phyloP scores from a whole-genome alignment of 768 basidiomycete species.

The Leccinum boreale region DNA sequence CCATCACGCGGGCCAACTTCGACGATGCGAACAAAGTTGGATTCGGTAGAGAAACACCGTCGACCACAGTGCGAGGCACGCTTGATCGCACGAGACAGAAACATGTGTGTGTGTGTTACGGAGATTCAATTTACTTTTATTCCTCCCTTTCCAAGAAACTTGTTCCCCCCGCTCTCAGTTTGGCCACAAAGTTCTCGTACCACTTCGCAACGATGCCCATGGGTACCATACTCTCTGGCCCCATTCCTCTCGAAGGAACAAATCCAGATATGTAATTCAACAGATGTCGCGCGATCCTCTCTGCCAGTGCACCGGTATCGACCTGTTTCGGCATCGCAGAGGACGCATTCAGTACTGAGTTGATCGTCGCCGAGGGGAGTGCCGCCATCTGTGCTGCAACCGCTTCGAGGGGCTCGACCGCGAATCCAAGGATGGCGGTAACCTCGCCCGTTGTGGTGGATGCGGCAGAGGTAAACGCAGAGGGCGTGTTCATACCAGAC shows the following conservation, averaged over 20 bases:
- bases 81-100: slow-evolving; percentile 4
- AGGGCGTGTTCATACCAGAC: slow-evolving; percentile 30
- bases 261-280: slow-evolving; percentile 77
- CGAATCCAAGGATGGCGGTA: slow-evolving; percentile 73
- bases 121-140: background rate
- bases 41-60: slow-evolving; percentile 8
- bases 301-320: slow-evolving; percentile 18
- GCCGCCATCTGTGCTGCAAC: slow-evolving; percentile 57
- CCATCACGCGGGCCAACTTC: slow-evolving; percentile 93
- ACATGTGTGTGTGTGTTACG: slow-evolving; percentile 7
- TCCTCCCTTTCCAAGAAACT: slow-evolving; percentile 54
- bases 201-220: slow-evolving; percentile 63
- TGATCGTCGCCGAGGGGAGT: slow-evolving; percentile 35
- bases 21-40: slow-evolving; percentile 51
- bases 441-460: slow-evolving; percentile 43
- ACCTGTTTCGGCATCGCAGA: slow-evolving; percentile 12
- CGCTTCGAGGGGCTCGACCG: slow-evolving; percentile 69
- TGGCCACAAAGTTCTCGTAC: slow-evolving; percentile 66
- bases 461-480: slow-evolving; percentile 30
- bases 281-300: slow-evolving; percentile 55
- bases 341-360: slow-evolving; percentile 18
- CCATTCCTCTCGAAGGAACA: slow-evolving; percentile 39
- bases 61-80: background rate
- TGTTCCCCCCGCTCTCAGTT: slow-evolving; percentile 55
- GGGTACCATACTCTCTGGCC: slow-evolving; percentile 54